Conservation (phyloP, 2,329 filamentous ascomycete species). For the Cytospora schulzeri region DNA sequence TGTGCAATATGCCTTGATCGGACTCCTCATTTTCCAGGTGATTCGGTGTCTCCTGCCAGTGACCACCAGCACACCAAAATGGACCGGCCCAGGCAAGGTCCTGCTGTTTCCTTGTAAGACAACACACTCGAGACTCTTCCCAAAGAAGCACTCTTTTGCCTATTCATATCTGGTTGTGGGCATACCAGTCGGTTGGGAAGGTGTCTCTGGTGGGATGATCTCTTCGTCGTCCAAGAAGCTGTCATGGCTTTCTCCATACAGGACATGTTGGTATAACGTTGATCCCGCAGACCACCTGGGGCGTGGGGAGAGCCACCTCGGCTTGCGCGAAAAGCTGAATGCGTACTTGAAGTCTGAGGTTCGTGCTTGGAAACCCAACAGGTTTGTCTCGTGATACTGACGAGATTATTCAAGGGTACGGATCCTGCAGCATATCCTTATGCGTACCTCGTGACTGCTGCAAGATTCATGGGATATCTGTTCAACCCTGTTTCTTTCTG, state of each 20-base stretch:
- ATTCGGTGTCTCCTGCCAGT: constrained; percentile 8
- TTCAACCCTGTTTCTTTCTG: constrained; percentile 81
- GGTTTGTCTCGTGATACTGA: constrained; percentile 1
- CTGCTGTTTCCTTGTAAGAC: constrained; percentile 67
- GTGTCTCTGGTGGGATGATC: constrained; percentile 57
- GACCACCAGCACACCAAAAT: constrained; percentile 8
- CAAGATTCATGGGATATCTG: constrained; percentile 68
- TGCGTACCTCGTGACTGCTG: constrained; percentile 72
- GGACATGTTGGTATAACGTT: constrained; percentile 58
- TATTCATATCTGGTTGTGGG: constrained; percentile 73
- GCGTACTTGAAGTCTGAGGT: constrained; percentile 61
- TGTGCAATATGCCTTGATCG: constrained; percentile 9
- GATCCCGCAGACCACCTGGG: constrained; percentile 63
- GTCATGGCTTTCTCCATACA: constrained; percentile 20
- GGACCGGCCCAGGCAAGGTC: constrained; percentile 36
- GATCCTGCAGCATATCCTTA: constrained; percentile 63
- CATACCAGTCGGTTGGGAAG: constrained; percentile 65
- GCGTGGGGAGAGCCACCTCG: constrained; percentile 52
- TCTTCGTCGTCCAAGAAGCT: constrained; percentile 43
- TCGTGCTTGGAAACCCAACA: constrained; percentile 31
- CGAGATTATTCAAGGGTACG: constrained; percentile 48
- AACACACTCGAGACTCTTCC: constrained; percentile 67
- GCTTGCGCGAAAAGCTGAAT: constrained; percentile 65
- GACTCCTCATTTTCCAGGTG: constrained; percentile 2
- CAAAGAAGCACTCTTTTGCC: constrained; percentile 66